Conservation (phyloP, 2,329 filamentous ascomycete genomes). For the Aspergillus thermomutatus region DNA sequence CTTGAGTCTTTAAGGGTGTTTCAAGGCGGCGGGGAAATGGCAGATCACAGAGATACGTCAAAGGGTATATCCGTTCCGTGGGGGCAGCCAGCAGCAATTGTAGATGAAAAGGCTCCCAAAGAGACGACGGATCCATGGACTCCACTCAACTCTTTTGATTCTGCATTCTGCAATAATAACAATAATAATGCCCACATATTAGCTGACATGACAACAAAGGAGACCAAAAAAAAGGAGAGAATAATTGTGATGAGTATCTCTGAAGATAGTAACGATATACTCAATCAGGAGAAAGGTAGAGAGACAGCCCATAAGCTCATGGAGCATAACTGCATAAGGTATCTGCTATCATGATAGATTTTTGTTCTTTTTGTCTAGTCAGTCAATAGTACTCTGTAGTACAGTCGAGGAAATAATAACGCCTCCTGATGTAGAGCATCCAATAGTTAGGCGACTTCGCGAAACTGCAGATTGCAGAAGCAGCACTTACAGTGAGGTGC, state of each 20-base stretch:
- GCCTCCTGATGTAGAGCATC: background rate
- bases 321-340: too few species aligned
- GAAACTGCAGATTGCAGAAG: background rate
- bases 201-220: background rate
- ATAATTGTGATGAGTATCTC: background rate
- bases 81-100: constrained; percentile 14
- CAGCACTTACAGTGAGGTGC: background rate
- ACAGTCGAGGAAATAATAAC: background rate
- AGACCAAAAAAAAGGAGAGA: background rate
- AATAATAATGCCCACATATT: background rate
- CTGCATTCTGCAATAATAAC: constrained; percentile 5
- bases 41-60: constrained; percentile 30
- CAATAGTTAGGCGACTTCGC: background rate
- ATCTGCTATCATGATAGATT: background rate
- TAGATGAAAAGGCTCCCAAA: constrained; percentile 12
- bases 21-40: constrained; percentile 33
- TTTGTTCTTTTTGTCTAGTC: background rate
- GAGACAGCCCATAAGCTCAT: too few species aligned
- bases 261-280: background rate
- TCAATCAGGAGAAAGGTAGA: background rate
- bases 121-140: constrained; percentile 5
- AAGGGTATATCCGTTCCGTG: constrained; percentile 31
- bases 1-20: constrained; percentile 24
- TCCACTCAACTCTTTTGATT: constrained; percentile 7
- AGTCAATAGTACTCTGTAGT: background rate